Evolutionary conservation across 768 basidiomycete species (phyloP).

Genomic region (Boletus bicolor): DNA sequence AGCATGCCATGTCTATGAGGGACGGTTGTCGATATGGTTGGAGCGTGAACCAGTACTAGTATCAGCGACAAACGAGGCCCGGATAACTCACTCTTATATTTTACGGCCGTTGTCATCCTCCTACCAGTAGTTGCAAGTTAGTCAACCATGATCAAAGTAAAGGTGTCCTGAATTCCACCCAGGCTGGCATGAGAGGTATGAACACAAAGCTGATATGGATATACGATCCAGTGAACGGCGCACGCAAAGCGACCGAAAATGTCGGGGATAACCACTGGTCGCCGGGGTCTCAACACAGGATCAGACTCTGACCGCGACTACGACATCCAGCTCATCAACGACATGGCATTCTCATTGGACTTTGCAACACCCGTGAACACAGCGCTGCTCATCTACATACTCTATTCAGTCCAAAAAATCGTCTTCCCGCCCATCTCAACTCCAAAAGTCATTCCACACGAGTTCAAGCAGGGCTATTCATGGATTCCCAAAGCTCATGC

Average conservation of each 20-base stretch:
- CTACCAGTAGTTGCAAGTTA: too few relatives aligned
- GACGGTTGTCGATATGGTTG: not conserved
- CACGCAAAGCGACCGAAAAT: too few relatives aligned
- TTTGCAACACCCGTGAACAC: slow-evolving; percentile 76
- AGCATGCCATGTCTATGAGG: not conserved
- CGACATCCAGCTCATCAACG: slow-evolving; percentile 7
- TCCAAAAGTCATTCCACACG: slow-evolving; percentile 51
- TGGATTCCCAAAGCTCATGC: slow-evolving; percentile 89
- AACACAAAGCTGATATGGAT: too few relatives aligned
- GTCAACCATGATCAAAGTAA: too few relatives aligned
- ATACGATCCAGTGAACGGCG: too few relatives aligned
- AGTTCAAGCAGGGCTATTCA: slow-evolving; percentile 83
- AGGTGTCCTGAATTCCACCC: too few relatives aligned
- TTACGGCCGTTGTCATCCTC: too few relatives aligned
- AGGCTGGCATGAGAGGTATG: too few relatives aligned
- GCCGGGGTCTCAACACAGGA: slow-evolving; percentile 19
- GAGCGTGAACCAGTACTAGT: too few relatives aligned
- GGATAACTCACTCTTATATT: not conserved
- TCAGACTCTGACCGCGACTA: slow-evolving; percentile 12
- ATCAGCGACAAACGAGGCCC: too few relatives aligned
- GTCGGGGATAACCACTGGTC: not conserved
- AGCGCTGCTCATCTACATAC: slow-evolving; percentile 70
- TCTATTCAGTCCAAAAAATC: slow-evolving; percentile 73
- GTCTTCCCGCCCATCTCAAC: slow-evolving; percentile 63
- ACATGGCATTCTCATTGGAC: slow-evolving; percentile 42